Conservation (phyloP, 2,329 filamentous ascomycete genomes). For the Colletotrichum incanum region DNA sequence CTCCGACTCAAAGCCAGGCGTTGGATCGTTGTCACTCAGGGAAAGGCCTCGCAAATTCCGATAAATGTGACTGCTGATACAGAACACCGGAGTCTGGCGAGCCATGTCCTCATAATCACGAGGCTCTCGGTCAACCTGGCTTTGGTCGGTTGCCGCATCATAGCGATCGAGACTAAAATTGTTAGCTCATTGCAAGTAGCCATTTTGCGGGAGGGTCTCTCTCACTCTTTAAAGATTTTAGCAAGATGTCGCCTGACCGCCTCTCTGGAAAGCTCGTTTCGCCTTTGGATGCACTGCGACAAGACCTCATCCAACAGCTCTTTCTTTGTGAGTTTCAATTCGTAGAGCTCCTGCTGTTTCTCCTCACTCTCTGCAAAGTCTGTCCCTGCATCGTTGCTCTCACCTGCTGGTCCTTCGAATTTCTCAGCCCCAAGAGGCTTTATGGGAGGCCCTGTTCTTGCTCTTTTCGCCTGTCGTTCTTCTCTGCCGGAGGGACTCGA, state of each 20-base stretch:
- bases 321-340: background rate
- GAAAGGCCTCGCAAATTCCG: slow-evolving; percentile 70
- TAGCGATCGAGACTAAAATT: background rate
- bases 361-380: background rate
- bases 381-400: rapidly evolving
- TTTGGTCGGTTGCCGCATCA: background rate
- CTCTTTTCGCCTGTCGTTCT: background rate
- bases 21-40: slow-evolving; percentile 44
- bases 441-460: background rate
- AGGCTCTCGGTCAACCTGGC: too few relatives aligned
- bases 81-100: slow-evolving; percentile 72
- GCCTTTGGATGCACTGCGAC: slow-evolving; percentile 63
- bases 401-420: rapidly evolving
- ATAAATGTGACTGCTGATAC: slow-evolving; percentile 75
- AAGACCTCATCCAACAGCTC: background rate
- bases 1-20: slow-evolving; percentile 66
- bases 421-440: background rate
- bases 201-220: rapidly evolving
- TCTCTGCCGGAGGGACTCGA: background rate
- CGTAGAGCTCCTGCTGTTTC: background rate
- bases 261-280: slow-evolving; percentile 68
- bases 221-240: slow-evolving; percentile 63
- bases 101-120: slow-evolving; percentile 73
- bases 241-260: slow-evolving; percentile 43
- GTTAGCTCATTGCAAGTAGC: slow-evolving; percentile 61